Base-by-base conservation (phyloP, 345 rosid genomes). In the Punica granatum region DNA sequence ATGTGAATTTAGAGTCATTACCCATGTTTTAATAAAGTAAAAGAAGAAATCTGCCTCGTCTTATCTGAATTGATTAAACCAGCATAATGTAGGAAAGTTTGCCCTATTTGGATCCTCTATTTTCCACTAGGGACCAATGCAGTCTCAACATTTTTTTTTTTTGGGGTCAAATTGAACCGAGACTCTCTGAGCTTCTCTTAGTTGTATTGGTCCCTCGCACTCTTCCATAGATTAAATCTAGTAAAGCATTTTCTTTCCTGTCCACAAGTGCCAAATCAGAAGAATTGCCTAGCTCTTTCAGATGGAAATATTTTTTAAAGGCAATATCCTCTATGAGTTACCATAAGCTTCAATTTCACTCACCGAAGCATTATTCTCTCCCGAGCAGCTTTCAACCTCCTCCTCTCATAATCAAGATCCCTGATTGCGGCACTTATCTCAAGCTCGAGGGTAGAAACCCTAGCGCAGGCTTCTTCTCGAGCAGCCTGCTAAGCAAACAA, bases 311-410 rank as follows among this genome's bases (percentile, higher is more conserved):
- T n/a, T n/a, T 0, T 49, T 30, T 34, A 53, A 39, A 36, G 37
- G 44, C 61, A 28, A 43, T 34, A 19, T 54, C 61, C 46, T 35
- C 59, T 35, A 15, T 41, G 43, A 31, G 15, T 54, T 60, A 33
- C n/a, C 35, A 43, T 43, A 63, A 63, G 67, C 28, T 54, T 73
- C 54, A 66, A 4, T 25, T 70, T 31, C 26, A 67, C 89, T 77
- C 82, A 91, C 99, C 99, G 83, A 68, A 91, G 95, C 99, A 94
- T 94, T 63, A 91, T 88, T 82, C 93, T 94, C 86, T 94, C 99
- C 79, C 97, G 81, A 56, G 99, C 96, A 77, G 91, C 98, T 80
- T 88, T 92, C 67, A 91, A 82, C 78, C 96, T 80, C 69, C 92
- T 87, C 64, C 95, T 85, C 89, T 91, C 98, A 25, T 82, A 90